Percentiles rank a stretch among this genome's conserved stretches.
phyloP scores from a whole-genome alignment of 2,329 filamentous ascomycete species.

The Trichoderma sp. region DNA sequence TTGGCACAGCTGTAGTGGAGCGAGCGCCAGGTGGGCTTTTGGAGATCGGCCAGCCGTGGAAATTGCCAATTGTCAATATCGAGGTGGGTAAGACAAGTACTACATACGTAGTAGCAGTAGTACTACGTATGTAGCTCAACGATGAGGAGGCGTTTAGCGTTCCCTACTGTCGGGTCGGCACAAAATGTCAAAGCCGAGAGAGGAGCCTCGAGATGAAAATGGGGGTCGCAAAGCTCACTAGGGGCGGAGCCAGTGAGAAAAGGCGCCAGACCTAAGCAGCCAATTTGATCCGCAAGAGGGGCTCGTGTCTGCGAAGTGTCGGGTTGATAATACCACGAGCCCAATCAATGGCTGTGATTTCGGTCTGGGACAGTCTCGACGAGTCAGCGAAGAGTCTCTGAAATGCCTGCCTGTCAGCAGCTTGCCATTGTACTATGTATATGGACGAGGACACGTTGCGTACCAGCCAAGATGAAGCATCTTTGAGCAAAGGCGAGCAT shows the following conservation, averaged over 20 bases:
- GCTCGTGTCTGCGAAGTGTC: not conserved
- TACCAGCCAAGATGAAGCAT: not conserved
- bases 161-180: slow-evolving; percentile 19
- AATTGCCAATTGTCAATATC: not conserved
- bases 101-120: too few relatives aligned
- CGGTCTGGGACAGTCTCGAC: too few relatives aligned
- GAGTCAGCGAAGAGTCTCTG: too few relatives aligned
- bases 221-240: not conserved
- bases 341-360: not conserved
- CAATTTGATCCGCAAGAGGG: not conserved
- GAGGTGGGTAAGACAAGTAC: not conserved
- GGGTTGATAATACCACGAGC: not conserved
- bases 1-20: not conserved
- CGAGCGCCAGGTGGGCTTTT: not conserved
- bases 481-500: not conserved
- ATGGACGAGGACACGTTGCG: not conserved
- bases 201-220: not conserved
- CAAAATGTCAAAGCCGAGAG: not conserved
- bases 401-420: too few relatives aligned
- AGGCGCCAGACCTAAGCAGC: not conserved
- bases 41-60: not conserved
- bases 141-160: slow-evolving; percentile 7
- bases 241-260: not conserved
- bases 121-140: too few relatives aligned
- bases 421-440: too few relatives aligned